These are phyloP conservation scores for Elsinoe arachidis DNA, from an alignment of 2,329 filamentous ascomycete genomes.

Conservation along the genomic window DNA sequence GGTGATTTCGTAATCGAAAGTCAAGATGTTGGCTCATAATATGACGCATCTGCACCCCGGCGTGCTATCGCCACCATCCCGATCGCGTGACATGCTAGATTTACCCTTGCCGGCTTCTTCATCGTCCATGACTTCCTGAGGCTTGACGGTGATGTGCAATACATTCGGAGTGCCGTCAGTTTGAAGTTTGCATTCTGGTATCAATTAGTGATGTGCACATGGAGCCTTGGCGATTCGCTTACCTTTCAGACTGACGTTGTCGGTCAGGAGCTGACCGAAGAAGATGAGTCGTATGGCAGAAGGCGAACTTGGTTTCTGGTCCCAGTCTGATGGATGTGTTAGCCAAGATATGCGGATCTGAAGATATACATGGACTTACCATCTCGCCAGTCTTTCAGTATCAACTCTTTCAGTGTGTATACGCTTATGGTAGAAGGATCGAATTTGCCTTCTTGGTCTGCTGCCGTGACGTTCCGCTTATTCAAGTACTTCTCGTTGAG, in stretches of 20 bases:
- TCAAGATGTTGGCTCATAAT: conserved; percentile 35
- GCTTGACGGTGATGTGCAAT: conserved; percentile 89
- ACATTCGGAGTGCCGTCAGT: conserved; percentile 63
- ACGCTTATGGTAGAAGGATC: conserved; percentile 87
- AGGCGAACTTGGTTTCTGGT: conserved; percentile 73
- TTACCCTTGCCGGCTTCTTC: conserved; percentile 66
- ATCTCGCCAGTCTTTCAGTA: conserved; percentile 83
- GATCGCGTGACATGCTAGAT: conserved; percentile 34
- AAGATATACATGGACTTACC: conserved; percentile 35
- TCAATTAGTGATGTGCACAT: neutral
- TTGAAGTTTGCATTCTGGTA: conserved; percentile 68
- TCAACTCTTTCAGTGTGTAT: conserved; percentile 88
- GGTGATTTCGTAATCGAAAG: neutral
- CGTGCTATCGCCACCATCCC: conserved; percentile 47
- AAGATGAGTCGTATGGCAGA: conserved; percentile 85
- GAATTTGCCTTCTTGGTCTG: conserved; percentile 51
- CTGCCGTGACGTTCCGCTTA: conserved; percentile 70
- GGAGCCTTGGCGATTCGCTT: conserved; percentile 19
- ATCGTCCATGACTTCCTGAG: conserved; percentile 74
- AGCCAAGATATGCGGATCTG: neutral
- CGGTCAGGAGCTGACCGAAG: conserved; percentile 82
- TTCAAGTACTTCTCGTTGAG: conserved; percentile 79
- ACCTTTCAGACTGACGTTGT: conserved; percentile 81
- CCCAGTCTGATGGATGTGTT: conserved; percentile 56
- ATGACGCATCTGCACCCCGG: conserved; percentile 59